A percentile compares a stretch with the other conserved stretches of the same genome.
These are phyloP conservation scores for Piper longum DNA, from an alignment of 164 flowering plant species.

Conservation along the genomic window DNA sequence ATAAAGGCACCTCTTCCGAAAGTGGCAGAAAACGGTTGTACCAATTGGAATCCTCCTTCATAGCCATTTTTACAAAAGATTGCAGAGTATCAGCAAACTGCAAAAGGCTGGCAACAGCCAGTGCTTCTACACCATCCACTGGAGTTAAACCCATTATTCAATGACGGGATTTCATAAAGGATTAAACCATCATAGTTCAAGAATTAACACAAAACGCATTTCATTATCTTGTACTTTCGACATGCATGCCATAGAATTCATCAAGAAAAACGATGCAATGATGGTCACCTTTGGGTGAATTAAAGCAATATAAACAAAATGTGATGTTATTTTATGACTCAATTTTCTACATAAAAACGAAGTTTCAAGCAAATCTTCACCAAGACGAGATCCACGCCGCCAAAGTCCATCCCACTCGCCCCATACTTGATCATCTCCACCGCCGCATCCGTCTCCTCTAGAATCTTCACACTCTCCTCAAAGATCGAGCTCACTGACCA, in stretches of 20 bases:
- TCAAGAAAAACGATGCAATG: too few relatives aligned
- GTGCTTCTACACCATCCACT: constrained; percentile 51
- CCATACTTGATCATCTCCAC: constrained; percentile 67
- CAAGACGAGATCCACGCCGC: constrained; percentile 26
- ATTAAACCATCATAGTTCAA: too few relatives aligned
- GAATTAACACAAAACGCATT: too few relatives aligned
- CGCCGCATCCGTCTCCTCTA: constrained; percentile 71
- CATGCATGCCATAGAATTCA: too few relatives aligned
- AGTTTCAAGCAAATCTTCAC: constrained; percentile 16
- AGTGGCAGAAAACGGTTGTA: constrained; percentile 67
- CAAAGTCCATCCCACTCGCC: constrained; percentile 45
- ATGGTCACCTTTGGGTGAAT: too few relatives aligned
- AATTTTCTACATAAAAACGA: too few relatives aligned
- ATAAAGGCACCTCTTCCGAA: constrained; percentile 38
- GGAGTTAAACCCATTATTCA: constrained; percentile 8
- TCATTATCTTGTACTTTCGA: too few relatives aligned
- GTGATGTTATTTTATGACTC: too few relatives aligned
- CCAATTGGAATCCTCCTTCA: constrained; percentile 67
- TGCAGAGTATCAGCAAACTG: constrained; percentile 49
- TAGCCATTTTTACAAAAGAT: constrained; percentile 38
- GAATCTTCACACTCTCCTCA: constrained; percentile 52
- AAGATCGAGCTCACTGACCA: constrained; percentile 48
- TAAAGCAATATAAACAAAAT: too few relatives aligned
- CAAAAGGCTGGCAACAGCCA: constrained; percentile 46
- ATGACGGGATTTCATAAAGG: too few relatives aligned